Evolutionary conservation across 805 yeast genomes (phyloP).

Genomic region (Yarrowia hollandica): DNA sequence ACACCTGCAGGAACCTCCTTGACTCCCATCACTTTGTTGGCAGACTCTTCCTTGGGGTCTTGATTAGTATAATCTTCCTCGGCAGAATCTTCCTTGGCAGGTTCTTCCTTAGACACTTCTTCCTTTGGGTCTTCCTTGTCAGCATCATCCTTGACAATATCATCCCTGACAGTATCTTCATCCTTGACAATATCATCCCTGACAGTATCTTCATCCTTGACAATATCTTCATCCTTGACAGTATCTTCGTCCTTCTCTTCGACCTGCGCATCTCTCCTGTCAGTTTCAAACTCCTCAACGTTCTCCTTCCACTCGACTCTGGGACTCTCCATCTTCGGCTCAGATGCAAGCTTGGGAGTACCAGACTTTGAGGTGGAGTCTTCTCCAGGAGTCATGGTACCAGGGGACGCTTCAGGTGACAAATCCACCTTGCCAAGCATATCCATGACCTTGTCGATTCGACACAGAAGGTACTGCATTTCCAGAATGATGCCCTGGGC

Average conservation of each 20-base stretch:
- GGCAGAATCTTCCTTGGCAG: too few relatives aligned
- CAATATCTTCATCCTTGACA: not conserved
- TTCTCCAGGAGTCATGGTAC: slow-evolving; percentile 10
- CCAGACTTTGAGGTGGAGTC: not conserved
- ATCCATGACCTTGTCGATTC: not conserved
- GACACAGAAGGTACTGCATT: slow-evolving; percentile 9
- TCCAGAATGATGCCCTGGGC: slow-evolving; percentile 19
- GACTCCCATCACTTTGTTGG: too few relatives aligned
- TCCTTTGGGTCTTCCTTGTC: not conserved
- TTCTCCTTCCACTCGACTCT: slow-evolving; percentile 7
- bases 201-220: too few relatives aligned
- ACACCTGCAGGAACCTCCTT: slow-evolving; percentile 5
- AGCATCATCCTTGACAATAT: not conserved
- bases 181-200: too few relatives aligned
- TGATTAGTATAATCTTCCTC: not conserved
- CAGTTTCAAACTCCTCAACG: not conserved
- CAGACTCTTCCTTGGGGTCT: not conserved
- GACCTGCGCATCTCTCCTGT: not conserved
- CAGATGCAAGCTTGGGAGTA: not conserved
- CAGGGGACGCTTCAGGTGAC: slow-evolving; percentile 13
- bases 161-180: too few relatives aligned
- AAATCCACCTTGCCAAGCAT: slow-evolving; percentile 15
- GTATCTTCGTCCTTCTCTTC: not conserved
- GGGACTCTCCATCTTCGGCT: not conserved
- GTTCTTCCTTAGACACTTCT: too few relatives aligned